Evolutionary conservation across 768 basidiomycete species (phyloP).

Genomic region (Cyathus striatus): DNA sequence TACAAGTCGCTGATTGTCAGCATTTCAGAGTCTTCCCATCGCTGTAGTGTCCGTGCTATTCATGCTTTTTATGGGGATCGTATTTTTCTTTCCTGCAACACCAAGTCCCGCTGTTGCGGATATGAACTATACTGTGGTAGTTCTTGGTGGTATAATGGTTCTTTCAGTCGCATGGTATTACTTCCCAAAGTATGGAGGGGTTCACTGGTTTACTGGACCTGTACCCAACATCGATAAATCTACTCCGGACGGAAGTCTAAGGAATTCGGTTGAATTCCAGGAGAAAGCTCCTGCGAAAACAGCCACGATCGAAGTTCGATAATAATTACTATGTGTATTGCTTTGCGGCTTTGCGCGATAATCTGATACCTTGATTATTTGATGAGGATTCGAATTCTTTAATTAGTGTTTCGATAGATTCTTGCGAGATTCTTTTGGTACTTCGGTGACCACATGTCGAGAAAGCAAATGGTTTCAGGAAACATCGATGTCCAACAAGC

Average conservation of each 20-base stretch:
- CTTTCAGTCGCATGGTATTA: slow-evolving; percentile 67
- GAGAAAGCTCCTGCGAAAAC: not conserved
- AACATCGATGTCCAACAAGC: too few species aligned
- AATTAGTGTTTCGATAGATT: not conserved
- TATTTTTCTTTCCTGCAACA: slow-evolving; percentile 64
- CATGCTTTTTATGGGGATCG: slow-evolving; percentile 61
- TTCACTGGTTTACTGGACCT: slow-evolving; percentile 72
- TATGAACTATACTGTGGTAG: slow-evolving; percentile 77
- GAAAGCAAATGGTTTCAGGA: too few species aligned
- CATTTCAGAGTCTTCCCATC: slow-evolving; percentile 50
- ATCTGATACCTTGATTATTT: too few species aligned
- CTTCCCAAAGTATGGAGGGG: slow-evolving; percentile 67
- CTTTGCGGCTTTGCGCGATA: too few species aligned
- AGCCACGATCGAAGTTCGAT: not conserved
- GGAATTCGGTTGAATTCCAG: not conserved
- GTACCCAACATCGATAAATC: slow-evolving; percentile 32
- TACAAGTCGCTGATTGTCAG: too few species aligned
- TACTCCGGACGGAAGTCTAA: not conserved
- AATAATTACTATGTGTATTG: not conserved
- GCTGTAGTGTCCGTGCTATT: slow-evolving; percentile 52
- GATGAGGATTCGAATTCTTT: too few species aligned
- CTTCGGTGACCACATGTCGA: too few species aligned
- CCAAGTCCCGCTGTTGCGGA: slow-evolving; percentile 36
- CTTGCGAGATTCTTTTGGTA: not conserved
- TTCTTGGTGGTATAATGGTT: slow-evolving; percentile 55